Conservation (phyloP, 169 alveolate species). For the Plasmodium relictum region DNA sequence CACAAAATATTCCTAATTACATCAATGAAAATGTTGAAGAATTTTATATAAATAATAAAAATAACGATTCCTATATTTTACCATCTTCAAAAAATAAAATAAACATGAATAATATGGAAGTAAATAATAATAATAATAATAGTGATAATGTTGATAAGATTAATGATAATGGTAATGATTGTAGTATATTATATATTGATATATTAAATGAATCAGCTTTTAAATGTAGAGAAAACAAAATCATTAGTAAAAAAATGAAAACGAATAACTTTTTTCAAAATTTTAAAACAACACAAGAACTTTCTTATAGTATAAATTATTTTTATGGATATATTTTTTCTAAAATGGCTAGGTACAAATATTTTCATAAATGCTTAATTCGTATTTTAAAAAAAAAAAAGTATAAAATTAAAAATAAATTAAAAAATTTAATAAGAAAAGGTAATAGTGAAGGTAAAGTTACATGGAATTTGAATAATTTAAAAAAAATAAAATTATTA, state of each 20-base stretch:
- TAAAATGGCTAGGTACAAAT: conserved; percentile 74
- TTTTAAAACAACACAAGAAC: conserved; percentile 54
- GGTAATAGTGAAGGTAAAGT: not conserved
- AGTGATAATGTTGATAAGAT: not conserved
- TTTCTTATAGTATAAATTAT: conserved; percentile 37
- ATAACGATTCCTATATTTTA: not conserved
- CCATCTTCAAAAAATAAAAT: conserved; percentile 2
- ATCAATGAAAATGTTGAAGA: conserved; percentile 4
- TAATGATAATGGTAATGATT: not conserved
- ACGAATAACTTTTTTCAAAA: conserved; percentile 25
- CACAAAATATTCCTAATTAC: not conserved
- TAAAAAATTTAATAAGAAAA: not conserved
- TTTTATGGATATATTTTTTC: conserved; percentile 62
- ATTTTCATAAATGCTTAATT: conserved; percentile 71
- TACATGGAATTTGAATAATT: not conserved
- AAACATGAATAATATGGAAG: not conserved
- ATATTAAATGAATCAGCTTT: conserved; percentile 70
- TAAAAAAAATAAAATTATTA: conserved; percentile 27
- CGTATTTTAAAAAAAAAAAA: conserved; percentile 43
- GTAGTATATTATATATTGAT: conserved; percentile 59
- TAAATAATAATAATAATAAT: not conserved
- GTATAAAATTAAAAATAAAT: conserved; percentile 10
- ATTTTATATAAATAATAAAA: not conserved
- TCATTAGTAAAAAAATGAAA: conserved; percentile 25
- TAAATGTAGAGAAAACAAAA: conserved; percentile 27